phyloP scores from a whole-genome alignment of 2,329 filamentous ascomycete species.

The Penicillium verrucosum region DNA sequence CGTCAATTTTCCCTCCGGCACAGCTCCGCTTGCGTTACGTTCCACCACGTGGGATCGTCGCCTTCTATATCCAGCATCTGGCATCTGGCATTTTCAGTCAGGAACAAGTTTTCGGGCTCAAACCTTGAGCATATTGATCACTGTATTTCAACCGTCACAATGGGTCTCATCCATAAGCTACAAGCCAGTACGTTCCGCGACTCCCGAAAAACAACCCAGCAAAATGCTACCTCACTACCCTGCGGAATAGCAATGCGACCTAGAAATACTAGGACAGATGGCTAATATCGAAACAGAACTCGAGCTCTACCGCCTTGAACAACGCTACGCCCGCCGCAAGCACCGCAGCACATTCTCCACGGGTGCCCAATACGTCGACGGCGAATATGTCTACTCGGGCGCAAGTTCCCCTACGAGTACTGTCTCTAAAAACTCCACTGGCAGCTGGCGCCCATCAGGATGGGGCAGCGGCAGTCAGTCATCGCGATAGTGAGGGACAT shows the following conservation, averaged over 20 bases:
- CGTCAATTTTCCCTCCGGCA: background rate
- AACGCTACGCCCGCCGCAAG: conserved; percentile 88
- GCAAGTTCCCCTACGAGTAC: conserved; percentile 37
- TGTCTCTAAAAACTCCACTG: conserved; percentile 40
- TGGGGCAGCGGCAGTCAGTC: conserved; percentile 25
- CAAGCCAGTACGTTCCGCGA: conserved; percentile 46
- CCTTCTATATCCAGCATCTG: background rate
- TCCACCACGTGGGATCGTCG: conserved; percentile 4
- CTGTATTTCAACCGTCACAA: conserved; percentile 27
- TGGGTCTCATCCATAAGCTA: conserved; percentile 52
- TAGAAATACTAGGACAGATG: conserved; percentile 33
- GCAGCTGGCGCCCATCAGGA: conserved; percentile 33
- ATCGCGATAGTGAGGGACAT: conserved; percentile 20
- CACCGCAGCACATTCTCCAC: conserved; percentile 86
- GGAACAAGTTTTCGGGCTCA: background rate
- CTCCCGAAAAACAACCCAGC: background rate
- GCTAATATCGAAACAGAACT: conserved; percentile 60
- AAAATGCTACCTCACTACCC: background rate
- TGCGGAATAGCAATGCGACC: background rate
- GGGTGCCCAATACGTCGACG: conserved; percentile 88
- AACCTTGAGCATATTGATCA: background rate
- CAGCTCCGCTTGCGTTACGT: background rate
- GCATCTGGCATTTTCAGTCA: background rate
- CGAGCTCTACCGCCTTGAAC: conserved; percentile 91
- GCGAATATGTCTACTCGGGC: conserved; percentile 78